Evolutionary conservation across 129 eudicot species (phyloP), one percentile per base, ranked within the genome.

Genomic region (Centrapalus pauciflorus): DNA sequence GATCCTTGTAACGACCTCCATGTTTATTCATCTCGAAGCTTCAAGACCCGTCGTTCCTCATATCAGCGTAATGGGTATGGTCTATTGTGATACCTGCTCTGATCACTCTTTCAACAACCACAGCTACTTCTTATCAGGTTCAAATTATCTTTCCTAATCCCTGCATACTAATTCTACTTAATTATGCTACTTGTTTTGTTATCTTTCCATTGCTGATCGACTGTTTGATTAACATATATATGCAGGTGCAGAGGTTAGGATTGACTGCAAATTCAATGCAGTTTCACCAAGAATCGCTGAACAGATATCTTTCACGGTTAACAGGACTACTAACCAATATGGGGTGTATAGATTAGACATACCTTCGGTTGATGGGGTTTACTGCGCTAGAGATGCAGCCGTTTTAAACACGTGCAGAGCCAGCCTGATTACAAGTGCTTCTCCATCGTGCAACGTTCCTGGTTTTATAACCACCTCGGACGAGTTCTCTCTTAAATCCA

Each of bases 41-140:
- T 23, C 72, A 48, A 87, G 71, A 66, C 59, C 81, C 12, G 46
- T 19, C 24, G 19, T 29, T 38, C 78, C 78, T 27, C 90, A 79
- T 69, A 83, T 91, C 73, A 83, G 87, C 56, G 95, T 91, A 28
- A 87, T 87, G 94, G 96, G 96, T 32, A 83, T 79, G 67, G 96
- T 91, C 30, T 88, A 81, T 37, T 92, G 96, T 79, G 98, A 92
- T 51, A 62, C 78, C 29, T 92, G 98, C 79, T 79, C 80, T 72
- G 81, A 85, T 30, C 85, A 87, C 71, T 67, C 85, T 77, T 82
- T 87, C 77, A 84, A 90, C 71, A 61, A 34, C 14, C 87, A 87
- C 66, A 81, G 86, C 78, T 90, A 87, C 87, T 87, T 87, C 76
- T 67, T 90, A 55, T 88, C 93, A 79, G 97, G 97, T 90, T 30